Percentiles rank a stretch among this genome's conserved stretches.
These are phyloP conservation scores for Xylariaceae sp. DNA, from an alignment of 2,329 filamentous ascomycete genomes.

Conservation along the genomic window DNA sequence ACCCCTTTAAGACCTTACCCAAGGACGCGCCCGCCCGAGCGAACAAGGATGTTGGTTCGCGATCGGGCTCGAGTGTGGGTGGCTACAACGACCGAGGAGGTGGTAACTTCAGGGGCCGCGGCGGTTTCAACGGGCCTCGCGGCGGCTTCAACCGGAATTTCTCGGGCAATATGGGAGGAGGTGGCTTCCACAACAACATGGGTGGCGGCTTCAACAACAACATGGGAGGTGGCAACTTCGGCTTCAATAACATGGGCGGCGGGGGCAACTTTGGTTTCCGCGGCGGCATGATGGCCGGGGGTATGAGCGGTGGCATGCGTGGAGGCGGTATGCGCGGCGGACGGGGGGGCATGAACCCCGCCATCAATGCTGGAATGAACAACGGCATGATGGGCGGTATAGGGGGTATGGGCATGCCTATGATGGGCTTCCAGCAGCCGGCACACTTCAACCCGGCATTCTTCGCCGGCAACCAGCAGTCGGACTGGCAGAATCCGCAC, in stretches of 20 bases:
- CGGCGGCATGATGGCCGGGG: constrained; percentile 38
- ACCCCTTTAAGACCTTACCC: constrained; percentile 88
- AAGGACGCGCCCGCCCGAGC: constrained; percentile 79
- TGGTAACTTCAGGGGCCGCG: constrained; percentile 37
- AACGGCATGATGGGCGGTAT: constrained; percentile 37
- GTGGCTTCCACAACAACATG: constrained; percentile 35
- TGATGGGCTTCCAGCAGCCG: constrained; percentile 38
- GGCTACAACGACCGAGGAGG: constrained; percentile 49
- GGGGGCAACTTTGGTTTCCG: constrained; percentile 37
- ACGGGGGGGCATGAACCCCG: constrained; percentile 31
- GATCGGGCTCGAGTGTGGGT: constrained; percentile 55
- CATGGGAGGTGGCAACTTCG: constrained; percentile 37
- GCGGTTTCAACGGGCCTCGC: constrained; percentile 35
- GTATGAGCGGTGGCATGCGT: constrained; percentile 37
- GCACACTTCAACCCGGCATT: constrained; percentile 39
- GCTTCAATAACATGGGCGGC: constrained; percentile 33
- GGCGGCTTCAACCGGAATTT: constrained; percentile 40
- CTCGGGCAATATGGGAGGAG: constrained; percentile 33
- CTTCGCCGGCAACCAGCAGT: constrained; percentile 38
- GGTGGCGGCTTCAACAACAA: constrained; percentile 36
- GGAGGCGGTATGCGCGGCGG: constrained; percentile 38
- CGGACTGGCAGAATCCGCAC: constrained; percentile 41
- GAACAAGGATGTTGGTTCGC: constrained; percentile 58
- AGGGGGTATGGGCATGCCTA: constrained; percentile 37
- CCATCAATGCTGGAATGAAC: constrained; percentile 37